Conservation (phyloP, 169 alveolate species). For the Sarcocystis neurona region DNA sequence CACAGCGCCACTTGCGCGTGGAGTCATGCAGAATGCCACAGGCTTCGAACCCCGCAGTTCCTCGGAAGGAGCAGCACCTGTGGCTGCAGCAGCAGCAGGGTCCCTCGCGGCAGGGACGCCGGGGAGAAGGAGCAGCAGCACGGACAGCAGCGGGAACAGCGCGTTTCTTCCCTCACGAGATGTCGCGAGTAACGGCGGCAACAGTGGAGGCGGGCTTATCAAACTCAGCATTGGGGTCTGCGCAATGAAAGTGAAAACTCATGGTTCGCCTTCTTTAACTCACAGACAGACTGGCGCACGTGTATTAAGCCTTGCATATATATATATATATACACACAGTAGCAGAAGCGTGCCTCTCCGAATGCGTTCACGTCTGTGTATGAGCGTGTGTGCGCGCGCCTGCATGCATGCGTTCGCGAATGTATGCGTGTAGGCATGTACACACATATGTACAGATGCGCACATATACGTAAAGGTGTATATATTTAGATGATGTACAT, state of each 20-base stretch:
- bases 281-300: background rate
- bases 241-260: conserved; percentile 36
- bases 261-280: background rate
- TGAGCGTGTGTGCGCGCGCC: background rate
- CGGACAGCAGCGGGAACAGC: background rate
- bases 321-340: background rate
- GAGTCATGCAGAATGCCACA: background rate
- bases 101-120: background rate
- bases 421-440: background rate
- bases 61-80: conserved; percentile 11
- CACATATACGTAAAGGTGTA: no score
- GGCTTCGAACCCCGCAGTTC: background rate
- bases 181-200: no score
- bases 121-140: conserved; percentile 28
- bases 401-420: background rate
- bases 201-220: background rate
- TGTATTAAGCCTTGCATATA: background rate
- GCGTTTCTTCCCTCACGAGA: no score
- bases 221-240: conserved; percentile 38
- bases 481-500: no score
- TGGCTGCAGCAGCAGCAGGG: conserved; percentile 1
- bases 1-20: conserved; percentile 20
- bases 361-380: background rate
- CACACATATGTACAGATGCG: no score
- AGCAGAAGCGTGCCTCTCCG: background rate